A percentile compares a stretch with the other conserved stretches of the same genome.
phyloP scores from a whole-genome alignment of 768 basidiomycete genomes.

The Dentipellis fragilis region DNA sequence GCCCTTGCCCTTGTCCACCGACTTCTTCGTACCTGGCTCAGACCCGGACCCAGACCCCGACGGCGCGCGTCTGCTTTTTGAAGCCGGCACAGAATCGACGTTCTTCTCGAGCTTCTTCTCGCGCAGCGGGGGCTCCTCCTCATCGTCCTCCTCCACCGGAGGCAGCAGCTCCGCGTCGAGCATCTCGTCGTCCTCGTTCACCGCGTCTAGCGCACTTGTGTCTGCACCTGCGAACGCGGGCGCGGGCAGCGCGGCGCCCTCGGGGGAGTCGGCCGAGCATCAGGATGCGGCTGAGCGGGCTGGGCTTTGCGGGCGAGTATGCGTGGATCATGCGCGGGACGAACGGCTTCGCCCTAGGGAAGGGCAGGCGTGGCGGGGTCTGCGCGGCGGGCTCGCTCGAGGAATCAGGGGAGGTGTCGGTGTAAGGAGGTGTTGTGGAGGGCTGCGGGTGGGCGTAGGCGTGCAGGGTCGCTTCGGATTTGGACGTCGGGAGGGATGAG shows the following conservation, averaged over 20 bases:
- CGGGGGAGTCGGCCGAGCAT: slow-evolving; percentile 58
- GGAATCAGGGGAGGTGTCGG: slow-evolving; percentile 7
- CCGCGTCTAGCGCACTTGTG: slow-evolving; percentile 14
- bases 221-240: slow-evolving; percentile 5
- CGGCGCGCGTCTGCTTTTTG: not conserved
- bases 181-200: slow-evolving; percentile 12
- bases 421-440: not conserved
- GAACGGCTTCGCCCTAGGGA: slow-evolving; percentile 65
- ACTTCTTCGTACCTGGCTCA: not conserved
- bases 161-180: not conserved
- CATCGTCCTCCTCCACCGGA: slow-evolving; percentile 18
- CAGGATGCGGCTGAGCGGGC: slow-evolving; percentile 71
- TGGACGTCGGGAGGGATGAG: slow-evolving; percentile 7
- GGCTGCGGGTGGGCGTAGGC: not conserved
- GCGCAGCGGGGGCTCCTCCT: slow-evolving; percentile 37
- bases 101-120: slow-evolving; percentile 25
- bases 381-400: slow-evolving; percentile 12
- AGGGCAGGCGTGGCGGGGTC: slow-evolving; percentile 32
- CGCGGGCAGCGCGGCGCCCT: slow-evolving; percentile 21
- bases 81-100: not conserved
- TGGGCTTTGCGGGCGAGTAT: slow-evolving; percentile 74
- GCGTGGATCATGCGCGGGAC: slow-evolving; percentile 66
- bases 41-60: not conserved
- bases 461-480: not conserved
- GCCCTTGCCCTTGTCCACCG: not conserved